Percentiles rank a stretch among this genome's conserved stretches.
Conservation (phyloP, 2,329 filamentous ascomycete genomes). For the Diaporthe ilicicola region DNA sequence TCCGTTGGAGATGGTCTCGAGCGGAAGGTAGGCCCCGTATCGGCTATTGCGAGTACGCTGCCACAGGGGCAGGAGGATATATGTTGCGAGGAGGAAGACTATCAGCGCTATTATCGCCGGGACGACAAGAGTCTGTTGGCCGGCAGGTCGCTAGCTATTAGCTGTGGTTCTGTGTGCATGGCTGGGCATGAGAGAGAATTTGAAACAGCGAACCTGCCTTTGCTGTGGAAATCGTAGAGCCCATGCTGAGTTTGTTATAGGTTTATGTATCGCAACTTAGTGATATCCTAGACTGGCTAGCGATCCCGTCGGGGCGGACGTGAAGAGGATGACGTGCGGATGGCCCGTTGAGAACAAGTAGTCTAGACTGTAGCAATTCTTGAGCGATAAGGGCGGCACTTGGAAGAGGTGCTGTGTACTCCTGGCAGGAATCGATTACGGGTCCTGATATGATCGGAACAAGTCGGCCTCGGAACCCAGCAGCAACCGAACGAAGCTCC, state of each 20-base stretch:
- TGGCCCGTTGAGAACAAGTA: neutral
- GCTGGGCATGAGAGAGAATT: neutral
- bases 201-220: conserved; percentile 18
- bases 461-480: neutral
- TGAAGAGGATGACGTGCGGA: conserved; percentile 6
- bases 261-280: neutral
- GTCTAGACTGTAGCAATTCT: neutral
- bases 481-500: neutral
- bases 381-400: neutral
- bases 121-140: conserved; percentile 70
- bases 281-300: conserved; percentile 7
- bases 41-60: conserved; percentile 70
- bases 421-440: neutral
- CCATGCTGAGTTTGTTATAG: conserved; percentile 42
- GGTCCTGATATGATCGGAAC: neutral
- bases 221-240: conserved; percentile 42
- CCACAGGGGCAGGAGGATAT: conserved; percentile 73
- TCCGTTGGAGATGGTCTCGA: conserved; percentile 68
- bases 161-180: neutral
- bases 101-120: conserved; percentile 76
- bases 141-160: conserved; percentile 8
- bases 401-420: neutral
- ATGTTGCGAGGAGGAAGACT: conserved; percentile 73
- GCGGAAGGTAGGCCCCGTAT: conserved; percentile 78
- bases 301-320: neutral